These are phyloP conservation scores for Dendrobium nobile DNA, from an alignment of 106 monocot species.

Conservation along the genomic window DNA sequence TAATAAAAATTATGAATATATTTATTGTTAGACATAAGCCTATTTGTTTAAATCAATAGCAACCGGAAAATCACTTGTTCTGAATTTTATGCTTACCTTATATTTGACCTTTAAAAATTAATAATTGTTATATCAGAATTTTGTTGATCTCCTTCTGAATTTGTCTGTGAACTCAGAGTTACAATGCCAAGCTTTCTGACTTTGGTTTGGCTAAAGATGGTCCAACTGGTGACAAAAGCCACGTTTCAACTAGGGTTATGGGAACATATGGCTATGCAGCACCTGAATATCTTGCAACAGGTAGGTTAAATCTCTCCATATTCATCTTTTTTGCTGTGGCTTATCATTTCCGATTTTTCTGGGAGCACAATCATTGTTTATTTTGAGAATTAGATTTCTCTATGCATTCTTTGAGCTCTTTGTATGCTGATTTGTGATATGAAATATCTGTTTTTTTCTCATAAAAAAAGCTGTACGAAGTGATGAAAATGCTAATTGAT, in stretches of 20 bases:
- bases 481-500: too few relatives aligned
- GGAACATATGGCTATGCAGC: slow-evolving; percentile 14
- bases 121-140: neutral
- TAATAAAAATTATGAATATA: too few relatives aligned
- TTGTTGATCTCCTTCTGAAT: neutral
- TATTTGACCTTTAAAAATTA: too few relatives aligned
- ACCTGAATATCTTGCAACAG: slow-evolving; percentile 13
- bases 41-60: too few relatives aligned
- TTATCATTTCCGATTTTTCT: neutral
- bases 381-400: neutral
- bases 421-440: too few relatives aligned
- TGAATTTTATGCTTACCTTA: neutral
- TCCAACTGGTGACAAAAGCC: slow-evolving; percentile 11
- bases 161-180: neutral
- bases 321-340: neutral
- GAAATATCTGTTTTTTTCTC: too few relatives aligned
- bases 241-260: slow-evolving; percentile 11
- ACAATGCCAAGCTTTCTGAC: slow-evolving; percentile 11
- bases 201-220: slow-evolving; percentile 12
- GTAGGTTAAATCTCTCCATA: neutral
- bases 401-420: too few relatives aligned
- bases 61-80: neutral
- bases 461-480: too few relatives aligned
- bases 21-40: too few relatives aligned
- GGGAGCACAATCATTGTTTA: neutral